Conservation (phyloP, 2,329 filamentous ascomycete species). For the Exophiala phaeomuriformis region DNA sequence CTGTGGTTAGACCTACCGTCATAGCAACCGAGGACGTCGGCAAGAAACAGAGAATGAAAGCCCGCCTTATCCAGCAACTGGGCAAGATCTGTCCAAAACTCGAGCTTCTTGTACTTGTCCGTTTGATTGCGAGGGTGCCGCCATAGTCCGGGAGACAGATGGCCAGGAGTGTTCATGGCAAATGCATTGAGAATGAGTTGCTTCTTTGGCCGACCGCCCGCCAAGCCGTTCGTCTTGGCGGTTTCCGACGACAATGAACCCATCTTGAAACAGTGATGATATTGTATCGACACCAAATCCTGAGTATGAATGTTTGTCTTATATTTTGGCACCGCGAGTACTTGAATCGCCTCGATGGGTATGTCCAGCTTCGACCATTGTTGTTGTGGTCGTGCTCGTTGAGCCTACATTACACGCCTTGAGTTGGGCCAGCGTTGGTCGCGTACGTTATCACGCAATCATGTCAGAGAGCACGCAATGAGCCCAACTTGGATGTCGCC, state of each 20-base stretch:
- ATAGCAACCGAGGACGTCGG: conserved; percentile 37
- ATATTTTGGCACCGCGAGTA: no score
- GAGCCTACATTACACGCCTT: background rate
- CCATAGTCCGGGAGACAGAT: conserved; percentile 41
- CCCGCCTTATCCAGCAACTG: conserved; percentile 43
- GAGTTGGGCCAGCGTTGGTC: background rate
- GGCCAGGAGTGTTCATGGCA: conserved; percentile 42
- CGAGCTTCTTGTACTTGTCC: conserved; percentile 37
- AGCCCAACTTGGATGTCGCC: background rate
- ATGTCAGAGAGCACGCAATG: conserved; percentile 13
- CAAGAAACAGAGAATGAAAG: conserved; percentile 47
- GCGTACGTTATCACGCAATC: conserved; percentile 8
- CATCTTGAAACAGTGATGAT: background rate
- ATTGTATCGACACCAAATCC: no score
- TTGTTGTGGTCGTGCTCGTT: background rate
- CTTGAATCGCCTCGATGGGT: no score
- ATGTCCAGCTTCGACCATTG: no score
- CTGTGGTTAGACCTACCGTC: conserved; percentile 8
- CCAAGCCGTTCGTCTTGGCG: conserved; percentile 3
- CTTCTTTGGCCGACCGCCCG: conserved; percentile 4
- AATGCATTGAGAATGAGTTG: conserved; percentile 44
- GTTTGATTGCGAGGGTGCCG: conserved; percentile 34
- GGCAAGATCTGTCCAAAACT: conserved; percentile 44
- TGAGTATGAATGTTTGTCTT: no score
- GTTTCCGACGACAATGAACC: background rate